phyloP scores from a whole-genome alignment of 768 basidiomycete genomes.

The Lactarius vividus region DNA sequence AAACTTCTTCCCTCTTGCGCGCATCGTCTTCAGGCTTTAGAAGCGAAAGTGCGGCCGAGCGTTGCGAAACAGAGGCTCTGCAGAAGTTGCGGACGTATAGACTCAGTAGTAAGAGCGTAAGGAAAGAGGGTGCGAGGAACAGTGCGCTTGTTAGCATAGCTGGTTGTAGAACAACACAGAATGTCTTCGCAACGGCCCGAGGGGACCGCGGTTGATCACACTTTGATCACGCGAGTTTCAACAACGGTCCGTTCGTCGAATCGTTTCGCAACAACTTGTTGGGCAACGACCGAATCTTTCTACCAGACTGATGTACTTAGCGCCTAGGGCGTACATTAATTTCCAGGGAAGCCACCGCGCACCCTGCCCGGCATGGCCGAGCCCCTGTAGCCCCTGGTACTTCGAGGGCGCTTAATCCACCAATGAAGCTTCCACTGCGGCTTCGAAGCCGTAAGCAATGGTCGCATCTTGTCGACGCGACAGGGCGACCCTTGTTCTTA shows the following conservation, averaged over 20 bases:
- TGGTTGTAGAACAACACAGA: no score
- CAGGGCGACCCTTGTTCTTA: constrained; percentile 52
- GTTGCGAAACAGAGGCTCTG: not conserved
- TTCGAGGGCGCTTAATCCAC: not conserved
- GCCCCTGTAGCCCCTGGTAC: not conserved
- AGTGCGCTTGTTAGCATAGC: constrained; percentile 6
- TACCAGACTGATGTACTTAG: not conserved
- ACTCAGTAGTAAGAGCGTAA: not conserved
- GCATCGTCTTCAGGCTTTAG: constrained; percentile 22
- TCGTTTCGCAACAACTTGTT: not conserved
- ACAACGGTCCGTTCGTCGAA: not conserved
- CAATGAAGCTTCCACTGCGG: not conserved
- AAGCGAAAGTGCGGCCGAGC: not conserved
- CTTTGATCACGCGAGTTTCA: not conserved
- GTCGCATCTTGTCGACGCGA: constrained; percentile 78
- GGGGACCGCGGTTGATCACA: not conserved
- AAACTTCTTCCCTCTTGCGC: constrained; percentile 35
- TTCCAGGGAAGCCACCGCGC: not conserved
- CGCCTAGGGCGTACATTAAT: not conserved
- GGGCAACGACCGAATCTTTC: not conserved
- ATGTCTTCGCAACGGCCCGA: not conserved
- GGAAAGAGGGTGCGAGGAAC: not conserved
- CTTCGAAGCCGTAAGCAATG: constrained; percentile 30
- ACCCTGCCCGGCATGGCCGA: not conserved
- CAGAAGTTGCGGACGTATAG: not conserved